Evolutionary conservation across 208 protist genomes (phyloP), one percentile per base, ranked within the genome.

Genomic region (Leishmania mexicana): DNA sequence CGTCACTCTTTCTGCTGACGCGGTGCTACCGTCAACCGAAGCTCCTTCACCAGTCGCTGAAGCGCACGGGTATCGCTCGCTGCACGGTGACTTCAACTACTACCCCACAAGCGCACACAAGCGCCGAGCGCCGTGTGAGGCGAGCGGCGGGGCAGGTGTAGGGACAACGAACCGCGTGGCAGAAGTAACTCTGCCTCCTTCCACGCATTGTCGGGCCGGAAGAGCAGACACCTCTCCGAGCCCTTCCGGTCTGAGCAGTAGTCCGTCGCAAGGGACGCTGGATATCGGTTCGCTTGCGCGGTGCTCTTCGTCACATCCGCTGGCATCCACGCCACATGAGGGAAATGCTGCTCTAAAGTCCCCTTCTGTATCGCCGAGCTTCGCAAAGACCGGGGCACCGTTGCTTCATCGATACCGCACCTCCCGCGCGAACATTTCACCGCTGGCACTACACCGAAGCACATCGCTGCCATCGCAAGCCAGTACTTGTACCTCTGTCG

Each of bases 41-140:
- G 70, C 42, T n/a, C 24, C 11, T 54, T 74, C 70, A 49, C 45
- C 68, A 47, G 42, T 54, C 45, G 17, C 45, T 28, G 51, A 62
- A 62, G 51, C 31, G n/a, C 49, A 76, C 8, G 80, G 79, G 11
- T 89, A 87, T 72, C 76, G 51, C 31, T 85, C 86, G 67, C 58
- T 84, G 28, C 88, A 83, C 62, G 88, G 85, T 42, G 87, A 82
- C 10, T 84, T 81, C 73, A 89, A 79, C 60, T 89, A 87, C 76
- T 91, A 92, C 57, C 87, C 90, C 51, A 90, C 88, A 24, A 90
- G 58, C 28, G 73, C 86, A 35, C 88, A 90, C 75, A 89, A 90
- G 65, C 87, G 85, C 15, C 65, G 47, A 28, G 77, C 54, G 4
- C 38, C 24, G 7, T 10, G 24, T 24, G 65, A 58, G 5, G 51